Evolutionary conservation across 371 early-diverging fungal genomes (phyloP), one percentile per base, ranked within the genome.

Genomic region (Circinella umbellata): DNA sequence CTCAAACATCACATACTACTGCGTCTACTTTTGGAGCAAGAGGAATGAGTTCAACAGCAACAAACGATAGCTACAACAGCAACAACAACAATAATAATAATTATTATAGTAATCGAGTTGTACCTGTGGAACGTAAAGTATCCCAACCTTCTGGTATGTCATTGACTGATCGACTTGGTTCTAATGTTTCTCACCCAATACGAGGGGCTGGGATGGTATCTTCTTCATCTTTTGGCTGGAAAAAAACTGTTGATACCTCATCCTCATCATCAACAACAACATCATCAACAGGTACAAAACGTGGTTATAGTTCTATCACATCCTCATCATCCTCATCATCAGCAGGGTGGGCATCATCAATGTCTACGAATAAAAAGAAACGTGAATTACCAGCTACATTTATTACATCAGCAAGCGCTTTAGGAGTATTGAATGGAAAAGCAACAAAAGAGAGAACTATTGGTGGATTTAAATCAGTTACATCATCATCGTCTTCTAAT

Each of bases 111-210:
- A 46, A 47, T 11, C 63, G 63, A 7, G 48, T 63, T 46, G 47
- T 47, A 20, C 63, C 63, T 18, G 63, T 48, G 7, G 34, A 48
- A n/a, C 46, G 47, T 18, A 20, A 39, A 18, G 13, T 47, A 17
- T 18, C 47, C 0, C 42, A 18, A 63, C 48, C 46, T 4, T 63
- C 63, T 9, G 63, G 63, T 5, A 63, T 63, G 63, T 63, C 63
- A 3, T 13, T 63, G 1, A 48, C 36, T 0, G 63, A 48, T 46
- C n/a, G 42, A 18, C 63, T 47, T 10, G 46, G 17, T 9, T 38
- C 42, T 6, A 57, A 20, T 34, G 10, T 7, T 5, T 34, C 57
- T 27, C 34, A 57, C 34, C 11, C 57, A 8, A 27, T 57, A 34
- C 57, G 4, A 57, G 57, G 57, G 5, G 57, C 57, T 34, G 57